Base-by-base conservation (phyloP, 352 stramenopile genomes). In the Blastocystis sp. region DNA sequence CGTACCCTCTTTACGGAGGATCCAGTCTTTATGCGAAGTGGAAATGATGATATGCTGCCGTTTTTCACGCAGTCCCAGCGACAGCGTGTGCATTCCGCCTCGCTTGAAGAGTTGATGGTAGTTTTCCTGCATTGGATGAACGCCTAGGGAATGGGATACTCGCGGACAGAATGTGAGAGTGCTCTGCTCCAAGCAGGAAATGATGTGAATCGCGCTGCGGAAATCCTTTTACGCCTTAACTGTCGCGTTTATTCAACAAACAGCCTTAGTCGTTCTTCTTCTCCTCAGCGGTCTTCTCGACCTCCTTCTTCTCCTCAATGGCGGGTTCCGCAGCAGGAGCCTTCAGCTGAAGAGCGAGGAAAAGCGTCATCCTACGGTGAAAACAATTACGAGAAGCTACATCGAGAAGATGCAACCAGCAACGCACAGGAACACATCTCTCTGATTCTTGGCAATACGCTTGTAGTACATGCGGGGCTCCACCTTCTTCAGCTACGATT, bases 391-490 rank as follows among this genome's bases (percentile, higher is more conserved):
- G 40, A 45, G 66, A 19, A 34, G 10, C 5, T 67, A 84, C 74
- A 67, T 59, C 9, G 45, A 67, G 38, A 84, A 67, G 3, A 23
- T 56, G 34, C 53, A 67, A 70, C 74, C 74, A 21, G 41, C 43
- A 19, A 84, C n/a, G 34, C 74, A 84, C n/a, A 84, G 74, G 52
- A 84, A 19, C 21, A 84, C 34, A 84, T 84, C 74, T 69, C 74
- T 84, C 74, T 84, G 74, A 48, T 84, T 84, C 74, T 84, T 84
- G 14, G 74, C 74, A 70, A 84, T 17, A 59, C 74, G 48, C 74
- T 84, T 84, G 45, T 56, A 84, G 74, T 69, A 84, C 10, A 48
- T 14, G 23, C 56, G 53, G 52, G 48, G 56, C 2, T 45, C 34
- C 14, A 41, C 74, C 5, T 7, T 84, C 45, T 41, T 41, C 19